Conservation (phyloP, 208 protist species). For the Crithidia fasciculata region DNA sequence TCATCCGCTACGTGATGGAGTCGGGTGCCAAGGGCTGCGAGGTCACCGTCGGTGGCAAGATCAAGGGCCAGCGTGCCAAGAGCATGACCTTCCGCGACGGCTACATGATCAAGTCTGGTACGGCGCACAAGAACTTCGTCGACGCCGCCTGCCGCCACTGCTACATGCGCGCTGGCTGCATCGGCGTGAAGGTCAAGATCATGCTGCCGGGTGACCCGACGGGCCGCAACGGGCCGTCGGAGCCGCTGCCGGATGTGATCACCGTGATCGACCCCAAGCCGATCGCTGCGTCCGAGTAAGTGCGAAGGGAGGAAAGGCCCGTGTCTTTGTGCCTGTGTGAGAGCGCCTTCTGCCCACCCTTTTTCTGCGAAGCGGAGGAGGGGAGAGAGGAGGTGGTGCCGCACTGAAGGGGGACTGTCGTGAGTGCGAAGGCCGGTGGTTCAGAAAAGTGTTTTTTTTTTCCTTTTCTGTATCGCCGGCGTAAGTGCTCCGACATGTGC, state of each 20-base stretch:
- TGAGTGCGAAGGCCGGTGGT: neutral
- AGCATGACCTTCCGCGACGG: constrained; percentile 99
- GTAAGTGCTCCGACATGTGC: neutral
- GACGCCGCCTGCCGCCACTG: constrained; percentile 97
- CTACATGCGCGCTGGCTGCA: constrained; percentile 97
- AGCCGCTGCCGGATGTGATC: constrained; percentile 83
- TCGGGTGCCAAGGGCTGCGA: constrained; percentile 98
- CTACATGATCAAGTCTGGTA: constrained; percentile 99
- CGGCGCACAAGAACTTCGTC: constrained; percentile 94
- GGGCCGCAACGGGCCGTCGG: constrained; percentile 57
- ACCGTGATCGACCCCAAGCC: constrained; percentile 79
- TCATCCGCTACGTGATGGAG: constrained; percentile 99
- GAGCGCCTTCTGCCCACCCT: neutral
- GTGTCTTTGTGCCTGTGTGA: constrained; percentile 1
- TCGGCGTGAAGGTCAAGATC: constrained; percentile 99
- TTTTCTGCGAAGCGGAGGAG: neutral
- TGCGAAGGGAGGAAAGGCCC: neutral
- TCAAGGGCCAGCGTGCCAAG: constrained; percentile 99
- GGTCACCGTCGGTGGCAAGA: constrained; percentile 99
- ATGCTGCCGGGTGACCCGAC: constrained; percentile 97
- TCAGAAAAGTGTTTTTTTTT: neutral
- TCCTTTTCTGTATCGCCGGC: neutral
- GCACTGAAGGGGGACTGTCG: neutral
- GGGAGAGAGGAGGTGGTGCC: neutral
- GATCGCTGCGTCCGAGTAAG: constrained; percentile 39